Conservation (phyloP, 2,329 filamentous ascomycete species). For the Aureobasidium uvarum region DNA sequence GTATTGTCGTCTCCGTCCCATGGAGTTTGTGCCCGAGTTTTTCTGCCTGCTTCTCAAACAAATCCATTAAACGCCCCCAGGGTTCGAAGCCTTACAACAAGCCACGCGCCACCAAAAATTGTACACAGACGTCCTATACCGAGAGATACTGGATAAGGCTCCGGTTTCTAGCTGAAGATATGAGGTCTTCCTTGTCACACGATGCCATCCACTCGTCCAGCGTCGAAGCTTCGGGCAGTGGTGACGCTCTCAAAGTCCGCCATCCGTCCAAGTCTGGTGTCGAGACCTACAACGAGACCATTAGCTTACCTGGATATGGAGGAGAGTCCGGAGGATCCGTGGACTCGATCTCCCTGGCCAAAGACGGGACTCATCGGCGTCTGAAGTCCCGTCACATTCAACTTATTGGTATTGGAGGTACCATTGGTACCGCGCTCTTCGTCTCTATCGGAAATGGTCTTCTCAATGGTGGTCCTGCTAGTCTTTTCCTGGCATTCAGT, state of each 20-base stretch:
- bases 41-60: conserved; percentile 39
- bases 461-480: conserved; percentile 49
- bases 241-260: conserved; percentile 10
- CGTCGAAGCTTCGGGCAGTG: neutral
- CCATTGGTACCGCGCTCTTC: conserved; percentile 50
- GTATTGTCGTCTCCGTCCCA: conserved; percentile 27
- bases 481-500: conserved; percentile 48
- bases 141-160: neutral
- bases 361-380: conserved; percentile 44
- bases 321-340: neutral
- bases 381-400: conserved; percentile 49
- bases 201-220: conserved; percentile 19
- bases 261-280: neutral
- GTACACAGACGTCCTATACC: neutral
- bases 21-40: conserved; percentile 38
- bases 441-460: conserved; percentile 49
- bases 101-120: neutral
- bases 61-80: conserved; percentile 31
- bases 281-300: conserved; percentile 11
- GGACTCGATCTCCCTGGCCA: conserved; percentile 7
- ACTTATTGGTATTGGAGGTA: conserved; percentile 43
- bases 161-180: neutral
- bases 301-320: neutral
- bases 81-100: neutral
- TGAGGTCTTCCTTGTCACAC: conserved; percentile 13